Percentiles rank a stretch among this genome's conserved stretches.
phyloP scores from a whole-genome alignment of 1,284 basidiomycete species.

The Moniliophthora roreri region DNA sequence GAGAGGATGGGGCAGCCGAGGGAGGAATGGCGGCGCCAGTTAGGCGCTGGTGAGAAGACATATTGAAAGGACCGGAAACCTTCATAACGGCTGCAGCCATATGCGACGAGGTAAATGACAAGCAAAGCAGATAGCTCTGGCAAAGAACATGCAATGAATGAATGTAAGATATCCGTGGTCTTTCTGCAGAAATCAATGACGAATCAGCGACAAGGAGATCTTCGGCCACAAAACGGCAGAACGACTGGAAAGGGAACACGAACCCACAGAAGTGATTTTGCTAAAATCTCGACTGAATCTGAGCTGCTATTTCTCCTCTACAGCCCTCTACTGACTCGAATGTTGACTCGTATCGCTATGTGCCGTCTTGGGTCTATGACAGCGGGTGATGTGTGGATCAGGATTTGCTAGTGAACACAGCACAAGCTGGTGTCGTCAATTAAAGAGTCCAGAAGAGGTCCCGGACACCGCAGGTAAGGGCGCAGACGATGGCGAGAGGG shows the following conservation, averaged over 20 bases:
- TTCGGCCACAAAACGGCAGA: slow-evolving; percentile 11
- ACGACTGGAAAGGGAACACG: slow-evolving; percentile 17
- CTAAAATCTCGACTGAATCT: background rate
- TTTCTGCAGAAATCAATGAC: slow-evolving; percentile 3
- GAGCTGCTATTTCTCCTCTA: background rate
- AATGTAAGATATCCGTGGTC: background rate
- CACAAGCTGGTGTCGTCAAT: too few species aligned
- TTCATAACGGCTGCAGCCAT: slow-evolving; percentile 52
- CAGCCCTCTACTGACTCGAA: background rate
- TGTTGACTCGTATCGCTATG: too few species aligned
- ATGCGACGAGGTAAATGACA: slow-evolving; percentile 27
- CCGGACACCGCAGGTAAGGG: background rate
- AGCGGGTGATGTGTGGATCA: too few species aligned
- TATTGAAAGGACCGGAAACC: slow-evolving; percentile 45
- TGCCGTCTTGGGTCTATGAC: too few species aligned
- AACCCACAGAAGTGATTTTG: slow-evolving; percentile 5
- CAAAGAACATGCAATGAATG: slow-evolving; percentile 2
- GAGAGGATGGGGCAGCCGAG: slow-evolving; percentile 43
- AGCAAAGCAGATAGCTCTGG: background rate
- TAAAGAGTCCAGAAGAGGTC: too few species aligned
- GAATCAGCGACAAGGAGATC: slow-evolving; percentile 5
- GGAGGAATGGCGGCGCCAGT: slow-evolving; percentile 30
- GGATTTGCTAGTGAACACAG: too few species aligned
- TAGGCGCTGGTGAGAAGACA: slow-evolving; percentile 44
- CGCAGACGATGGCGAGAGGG: background rate